Conservation (phyloP, 78 protist species). For the Capsaspora owczarzaki region DNA sequence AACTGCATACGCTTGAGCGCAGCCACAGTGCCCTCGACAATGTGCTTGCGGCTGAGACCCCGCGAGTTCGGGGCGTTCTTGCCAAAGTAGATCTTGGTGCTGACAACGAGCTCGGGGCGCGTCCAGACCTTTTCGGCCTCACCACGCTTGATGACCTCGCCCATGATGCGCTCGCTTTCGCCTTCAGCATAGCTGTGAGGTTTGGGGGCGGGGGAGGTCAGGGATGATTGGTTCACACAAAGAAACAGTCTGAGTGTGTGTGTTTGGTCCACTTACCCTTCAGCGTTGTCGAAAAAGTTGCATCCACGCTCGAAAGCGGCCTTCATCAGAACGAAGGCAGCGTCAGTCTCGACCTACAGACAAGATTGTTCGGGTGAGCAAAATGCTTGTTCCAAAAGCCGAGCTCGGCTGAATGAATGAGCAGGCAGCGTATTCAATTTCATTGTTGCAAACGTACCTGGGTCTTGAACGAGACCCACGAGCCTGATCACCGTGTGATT, state of each 20-base stretch:
- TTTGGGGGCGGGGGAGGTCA: not conserved
- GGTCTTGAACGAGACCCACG: constrained; percentile 24
- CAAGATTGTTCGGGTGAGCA: no score
- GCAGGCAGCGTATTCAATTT: not conserved
- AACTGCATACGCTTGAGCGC: constrained; percentile 23
- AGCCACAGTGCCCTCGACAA: constrained; percentile 30
- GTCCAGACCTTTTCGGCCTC: constrained; percentile 22
- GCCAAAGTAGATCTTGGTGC: constrained; percentile 40
- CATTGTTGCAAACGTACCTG: not conserved
- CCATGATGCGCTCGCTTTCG: constrained; percentile 29
- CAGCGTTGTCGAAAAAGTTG: constrained; percentile 31
- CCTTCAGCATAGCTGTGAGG: constrained; percentile 15
- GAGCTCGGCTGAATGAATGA: no score
- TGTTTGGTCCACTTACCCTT: not conserved
- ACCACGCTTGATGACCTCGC: constrained; percentile 20
- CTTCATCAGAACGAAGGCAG: constrained; percentile 23
- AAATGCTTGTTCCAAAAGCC: no score
- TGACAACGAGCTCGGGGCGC: not conserved
- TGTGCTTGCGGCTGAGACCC: constrained; percentile 47
- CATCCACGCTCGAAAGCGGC: constrained; percentile 15
- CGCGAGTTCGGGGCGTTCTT: constrained; percentile 19
- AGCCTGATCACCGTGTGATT: no score
- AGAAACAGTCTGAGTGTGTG: not conserved
- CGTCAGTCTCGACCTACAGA: not conserved
- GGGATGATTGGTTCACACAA: not conserved